Percentiles rank a stretch among this genome's conserved stretches.
phyloP scores from a whole-genome alignment of 2,329 filamentous ascomycete species.

The Rasamsonia emersonii region DNA sequence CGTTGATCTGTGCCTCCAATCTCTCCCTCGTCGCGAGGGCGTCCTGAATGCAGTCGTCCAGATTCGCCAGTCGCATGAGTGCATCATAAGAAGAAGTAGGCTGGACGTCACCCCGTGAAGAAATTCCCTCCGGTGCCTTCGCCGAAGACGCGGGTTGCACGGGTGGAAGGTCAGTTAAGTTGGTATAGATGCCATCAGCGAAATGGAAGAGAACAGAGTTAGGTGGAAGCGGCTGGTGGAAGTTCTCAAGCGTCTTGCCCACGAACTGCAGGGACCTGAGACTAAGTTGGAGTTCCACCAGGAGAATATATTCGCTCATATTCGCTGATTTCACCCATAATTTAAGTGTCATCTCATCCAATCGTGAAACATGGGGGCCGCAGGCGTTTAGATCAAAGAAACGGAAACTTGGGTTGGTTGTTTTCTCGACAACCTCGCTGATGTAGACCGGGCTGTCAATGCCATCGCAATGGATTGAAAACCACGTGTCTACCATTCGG shows the following conservation, averaged over 20 bases:
- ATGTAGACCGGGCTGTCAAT: conserved; percentile 73
- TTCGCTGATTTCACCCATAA: conserved; percentile 61
- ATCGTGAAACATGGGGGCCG: conserved; percentile 56
- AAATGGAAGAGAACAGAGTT: conserved; percentile 85
- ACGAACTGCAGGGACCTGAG: conserved; percentile 70
- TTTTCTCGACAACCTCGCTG: conserved; percentile 68
- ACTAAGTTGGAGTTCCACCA: conserved; percentile 66
- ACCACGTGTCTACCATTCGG: conserved; percentile 79
- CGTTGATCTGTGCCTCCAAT: conserved; percentile 70
- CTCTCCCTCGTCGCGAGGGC: conserved; percentile 67
- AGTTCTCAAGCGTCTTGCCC: conserved; percentile 53
- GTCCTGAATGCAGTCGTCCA: conserved; percentile 87
- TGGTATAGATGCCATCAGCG: conserved; percentile 75
- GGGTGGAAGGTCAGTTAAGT: conserved; percentile 57
- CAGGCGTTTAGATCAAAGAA: conserved; percentile 67
- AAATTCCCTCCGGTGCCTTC: conserved; percentile 24
- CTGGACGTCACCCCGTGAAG: conserved; percentile 42
- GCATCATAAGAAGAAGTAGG: conserved; percentile 76
- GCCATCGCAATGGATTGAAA: conserved; percentile 65
- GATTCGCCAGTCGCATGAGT: conserved; percentile 76
- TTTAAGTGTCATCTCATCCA: conserved; percentile 56
- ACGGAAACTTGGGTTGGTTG: conserved; percentile 86
- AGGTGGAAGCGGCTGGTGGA: conserved; percentile 64
- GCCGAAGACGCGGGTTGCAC: conserved; percentile 18
- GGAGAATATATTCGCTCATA: conserved; percentile 49